A percentile compares a stretch with the other conserved stretches of the same genome.
Conservation (phyloP, 2,329 filamentous ascomycete species). For the Fusarium sacchari region DNA sequence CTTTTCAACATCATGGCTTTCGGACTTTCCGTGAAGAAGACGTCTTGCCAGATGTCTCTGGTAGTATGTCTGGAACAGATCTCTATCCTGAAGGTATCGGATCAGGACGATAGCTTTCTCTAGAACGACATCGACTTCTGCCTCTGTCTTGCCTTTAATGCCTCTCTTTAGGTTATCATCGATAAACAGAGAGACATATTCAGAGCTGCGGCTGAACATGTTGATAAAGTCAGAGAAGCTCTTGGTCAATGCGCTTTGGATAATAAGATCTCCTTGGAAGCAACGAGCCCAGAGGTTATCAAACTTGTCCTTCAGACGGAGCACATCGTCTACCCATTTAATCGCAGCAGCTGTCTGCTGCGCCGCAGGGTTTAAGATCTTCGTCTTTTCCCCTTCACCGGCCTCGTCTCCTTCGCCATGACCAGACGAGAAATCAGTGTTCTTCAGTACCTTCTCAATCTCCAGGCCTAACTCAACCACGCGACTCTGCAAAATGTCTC, state of each 20-base stretch:
- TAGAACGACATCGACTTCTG: conserved; percentile 82
- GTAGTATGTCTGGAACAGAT: conserved; percentile 96
- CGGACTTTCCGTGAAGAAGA: conserved; percentile 86
- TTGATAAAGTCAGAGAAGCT: conserved; percentile 97
- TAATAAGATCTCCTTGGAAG: conserved; percentile 77
- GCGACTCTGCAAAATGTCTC: conserved; percentile 75
- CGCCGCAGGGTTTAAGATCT: conserved; percentile 63
- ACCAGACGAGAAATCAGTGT: conserved; percentile 62
- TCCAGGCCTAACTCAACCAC: conserved; percentile 83
- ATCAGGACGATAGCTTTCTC: conserved; percentile 91
- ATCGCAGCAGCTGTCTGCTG: conserved; percentile 88
- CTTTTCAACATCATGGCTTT: conserved; percentile 92
- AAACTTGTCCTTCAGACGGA: conserved; percentile 88
- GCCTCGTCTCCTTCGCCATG: conserved; percentile 58
- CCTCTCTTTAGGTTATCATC: conserved; percentile 96
- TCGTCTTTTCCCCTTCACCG: conserved; percentile 53
- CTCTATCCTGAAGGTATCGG: conserved; percentile 89
- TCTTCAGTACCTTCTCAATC: conserved; percentile 75
- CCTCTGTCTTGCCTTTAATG: conserved; percentile 90
- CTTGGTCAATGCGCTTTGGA: conserved; percentile 84
- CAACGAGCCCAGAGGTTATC: conserved; percentile 79
- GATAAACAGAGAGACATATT: conserved; percentile 95
- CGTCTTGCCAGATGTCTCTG: conserved; percentile 94
- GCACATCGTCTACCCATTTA: conserved; percentile 93
- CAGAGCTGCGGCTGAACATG: conserved; percentile 82